Conservation (phyloP, 1,139 yeast species). For the Protomyces lactucae-debilis region DNA sequence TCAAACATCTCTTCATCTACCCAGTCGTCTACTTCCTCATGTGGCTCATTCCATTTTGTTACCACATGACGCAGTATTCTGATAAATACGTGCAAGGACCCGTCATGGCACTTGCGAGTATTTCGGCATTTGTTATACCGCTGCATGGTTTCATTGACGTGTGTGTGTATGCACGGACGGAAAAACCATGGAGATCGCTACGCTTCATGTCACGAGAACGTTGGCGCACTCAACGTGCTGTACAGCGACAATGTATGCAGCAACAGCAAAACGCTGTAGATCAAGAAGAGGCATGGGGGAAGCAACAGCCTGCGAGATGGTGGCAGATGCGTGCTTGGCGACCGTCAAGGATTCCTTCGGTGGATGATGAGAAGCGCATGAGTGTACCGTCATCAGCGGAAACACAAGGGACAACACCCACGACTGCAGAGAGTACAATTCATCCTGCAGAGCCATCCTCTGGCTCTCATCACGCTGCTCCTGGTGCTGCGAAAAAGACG, state of each 20-base stretch:
- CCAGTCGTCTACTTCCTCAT: constrained; percentile 23
- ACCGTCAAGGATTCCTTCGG: not conserved
- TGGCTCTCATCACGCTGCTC: not conserved
- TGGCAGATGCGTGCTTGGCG: not conserved
- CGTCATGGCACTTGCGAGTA: constrained; percentile 7
- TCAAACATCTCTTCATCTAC: constrained; percentile 22
- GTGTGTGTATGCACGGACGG: constrained; percentile 16
- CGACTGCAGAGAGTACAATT: not conserved
- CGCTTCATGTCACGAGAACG: not conserved
- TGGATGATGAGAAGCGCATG: not conserved
- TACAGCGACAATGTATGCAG: not conserved
- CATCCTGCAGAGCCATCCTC: not conserved
- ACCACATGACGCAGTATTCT: constrained; percentile 21
- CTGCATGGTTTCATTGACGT: constrained; percentile 25
- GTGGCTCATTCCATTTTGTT: constrained; percentile 23
- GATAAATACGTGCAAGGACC: constrained; percentile 5
- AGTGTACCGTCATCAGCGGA: not conserved
- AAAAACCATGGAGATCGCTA: constrained; percentile 23
- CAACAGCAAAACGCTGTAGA: not conserved
- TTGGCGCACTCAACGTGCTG: not conserved
- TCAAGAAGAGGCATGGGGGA: not conserved
- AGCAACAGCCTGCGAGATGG: not conserved
- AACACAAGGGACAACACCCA: not conserved
- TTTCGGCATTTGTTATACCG: constrained; percentile 18
- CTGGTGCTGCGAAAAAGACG: not conserved